Evolutionary conservation across 2,329 filamentous ascomycete species (phyloP), one percentile per base, ranked within the genome.

Genomic region (Parascedosporium putredinis): DNA sequence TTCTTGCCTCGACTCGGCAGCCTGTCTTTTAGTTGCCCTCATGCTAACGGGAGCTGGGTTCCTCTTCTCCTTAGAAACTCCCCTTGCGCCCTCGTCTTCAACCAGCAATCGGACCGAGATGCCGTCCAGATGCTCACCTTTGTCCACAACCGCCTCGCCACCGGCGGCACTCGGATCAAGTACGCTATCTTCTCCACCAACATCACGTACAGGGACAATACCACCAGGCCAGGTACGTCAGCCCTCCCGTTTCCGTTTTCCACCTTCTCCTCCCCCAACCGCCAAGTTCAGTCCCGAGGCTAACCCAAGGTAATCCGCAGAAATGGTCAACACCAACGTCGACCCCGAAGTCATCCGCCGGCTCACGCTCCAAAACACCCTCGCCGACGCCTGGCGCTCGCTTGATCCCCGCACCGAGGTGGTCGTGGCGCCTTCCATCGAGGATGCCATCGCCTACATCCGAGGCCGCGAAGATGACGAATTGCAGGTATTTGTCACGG

Each of bases 161-260:
- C 60, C 34, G 62, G 60, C 51, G 55, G 57, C 0, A 57, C 63
- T 1, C 57, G 67, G 0, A 91, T 94, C 61, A 79, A 81, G 18
- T 81, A 88, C 59, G 86, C 80, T 47, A 73, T 94, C 47, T 95
- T 95, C 68, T 93, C 86, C 62, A 87, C 86, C 1, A 95, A 95
- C 60, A 79, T 78, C 52, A 77, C 77, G 1, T 75, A 69, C 5
- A 59, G 65, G 38, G 70, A 69, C 16, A 71, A 73, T 4, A 78
- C 76, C 55, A 78, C 78, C 60, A 56, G 64, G 59, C 66, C 64
- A 67, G 53, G 16, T 45, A 45, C 29, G 24, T 3, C 24, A n/a
- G n/a, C 20, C 33, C n/a, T 12, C 20, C n/a, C n/a, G 18, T 23
- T 46, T 14, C 20, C 23, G 51, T 53, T 6, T 31, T 40, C 3